These are phyloP conservation scores for Podospora didyma DNA, from an alignment of 495 filamentous ascomycete species.

Conservation along the genomic window DNA sequence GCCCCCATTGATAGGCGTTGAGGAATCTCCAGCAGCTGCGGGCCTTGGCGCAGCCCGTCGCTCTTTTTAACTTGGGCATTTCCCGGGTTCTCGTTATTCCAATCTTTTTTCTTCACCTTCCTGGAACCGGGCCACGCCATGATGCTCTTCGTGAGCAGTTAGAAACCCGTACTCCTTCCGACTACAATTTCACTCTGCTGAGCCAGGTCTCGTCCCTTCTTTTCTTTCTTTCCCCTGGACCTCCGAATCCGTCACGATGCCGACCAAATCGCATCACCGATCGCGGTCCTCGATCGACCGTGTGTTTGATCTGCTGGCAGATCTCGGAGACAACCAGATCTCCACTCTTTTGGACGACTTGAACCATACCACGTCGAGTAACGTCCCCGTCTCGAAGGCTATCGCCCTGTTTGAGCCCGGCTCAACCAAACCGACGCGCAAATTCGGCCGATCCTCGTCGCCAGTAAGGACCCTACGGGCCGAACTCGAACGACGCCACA, in stretches of 20 bases:
- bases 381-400: conserved; percentile 32
- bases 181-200: not conserved
- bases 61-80: conserved; percentile 3
- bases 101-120: not conserved
- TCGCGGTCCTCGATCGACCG: conserved; percentile 36
- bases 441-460: conserved; percentile 22
- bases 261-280: conserved; percentile 28
- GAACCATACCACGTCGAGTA: conserved; percentile 36
- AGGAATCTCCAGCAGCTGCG: not conserved
- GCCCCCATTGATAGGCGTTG: no score
- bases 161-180: not conserved
- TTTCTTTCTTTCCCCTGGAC: conserved; percentile 1
- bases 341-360: conserved; percentile 32
- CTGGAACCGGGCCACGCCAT: not conserved
- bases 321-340: conserved; percentile 33
- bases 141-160: conserved; percentile 12
- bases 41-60: not conserved
- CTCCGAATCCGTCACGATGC: conserved; percentile 22
- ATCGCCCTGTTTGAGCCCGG: conserved; percentile 31
- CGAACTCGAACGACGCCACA: conserved; percentile 32
- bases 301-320: conserved; percentile 35
- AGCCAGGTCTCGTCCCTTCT: conserved; percentile 15
- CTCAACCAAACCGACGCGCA: conserved; percentile 17
- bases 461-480: conserved; percentile 29
- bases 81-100: not conserved